A percentile compares a stretch with the other conserved stretches of the same genome.
Conservation (phyloP, 768 basidiomycete genomes). For the Termitomyces sp. region DNA sequence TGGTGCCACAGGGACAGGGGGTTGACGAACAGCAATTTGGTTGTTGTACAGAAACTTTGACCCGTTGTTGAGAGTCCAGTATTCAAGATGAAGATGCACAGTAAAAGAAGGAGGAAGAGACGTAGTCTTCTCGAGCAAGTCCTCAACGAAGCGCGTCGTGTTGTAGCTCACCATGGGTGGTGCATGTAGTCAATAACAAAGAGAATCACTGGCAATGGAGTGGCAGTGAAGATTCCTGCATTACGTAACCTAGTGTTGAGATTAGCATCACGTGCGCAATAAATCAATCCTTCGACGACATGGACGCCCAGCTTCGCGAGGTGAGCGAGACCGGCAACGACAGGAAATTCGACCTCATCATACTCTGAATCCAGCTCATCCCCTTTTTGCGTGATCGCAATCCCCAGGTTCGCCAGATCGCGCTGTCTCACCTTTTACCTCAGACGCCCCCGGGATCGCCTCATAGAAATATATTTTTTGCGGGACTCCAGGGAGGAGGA, state of each 20-base stretch:
- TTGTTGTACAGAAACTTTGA: constrained; percentile 80
- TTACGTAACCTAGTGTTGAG: constrained; percentile 15
- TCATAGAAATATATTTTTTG: constrained; percentile 70
- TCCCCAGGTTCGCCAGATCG: constrained; percentile 82
- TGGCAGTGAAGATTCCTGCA: constrained; percentile 3
- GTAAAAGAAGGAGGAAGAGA: constrained; percentile 66
- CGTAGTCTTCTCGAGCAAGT: constrained; percentile 54
- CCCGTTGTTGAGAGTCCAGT: constrained; percentile 80
- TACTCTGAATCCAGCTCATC: constrained; percentile 47
- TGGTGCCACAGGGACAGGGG: not conserved
- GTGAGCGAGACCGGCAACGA: constrained; percentile 19
- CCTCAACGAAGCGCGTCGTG: constrained; percentile 56
- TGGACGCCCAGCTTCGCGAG: constrained; percentile 45
- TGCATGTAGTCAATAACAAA: constrained; percentile 13
- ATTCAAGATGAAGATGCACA: constrained; percentile 70
- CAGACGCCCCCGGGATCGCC: constrained; percentile 72
- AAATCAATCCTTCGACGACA: constrained; percentile 10
- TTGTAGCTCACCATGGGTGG: constrained; percentile 66
- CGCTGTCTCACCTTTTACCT: constrained; percentile 75
- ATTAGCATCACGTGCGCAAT: constrained; percentile 27
- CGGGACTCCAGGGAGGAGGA: constrained; percentile 51
- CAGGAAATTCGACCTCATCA: not conserved
- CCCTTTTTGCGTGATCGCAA: constrained; percentile 84
- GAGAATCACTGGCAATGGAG: constrained; percentile 9
- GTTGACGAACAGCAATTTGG: constrained; percentile 54